These are phyloP conservation scores for Neofusicoccum ribis DNA, from an alignment of 2,329 filamentous ascomycete genomes.

Conservation along the genomic window DNA sequence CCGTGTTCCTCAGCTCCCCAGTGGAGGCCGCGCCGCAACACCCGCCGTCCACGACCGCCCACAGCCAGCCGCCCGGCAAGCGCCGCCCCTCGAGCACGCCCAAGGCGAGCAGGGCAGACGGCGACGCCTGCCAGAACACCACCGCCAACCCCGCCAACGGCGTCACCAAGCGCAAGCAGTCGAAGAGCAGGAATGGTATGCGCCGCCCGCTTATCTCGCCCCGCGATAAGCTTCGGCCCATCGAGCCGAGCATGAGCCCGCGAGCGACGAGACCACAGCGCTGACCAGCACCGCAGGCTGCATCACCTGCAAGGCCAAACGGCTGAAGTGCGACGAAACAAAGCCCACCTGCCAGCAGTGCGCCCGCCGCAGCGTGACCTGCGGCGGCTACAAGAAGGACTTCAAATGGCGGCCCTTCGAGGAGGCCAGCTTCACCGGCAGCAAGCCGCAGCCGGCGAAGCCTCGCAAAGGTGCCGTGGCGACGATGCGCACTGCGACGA, in stretches of 20 bases:
- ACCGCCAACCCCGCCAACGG: constrained; percentile 27
- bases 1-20: constrained; percentile 51
- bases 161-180: constrained; percentile 66
- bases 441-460: constrained; percentile 35
- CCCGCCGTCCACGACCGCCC: constrained; percentile 22
- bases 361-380: constrained; percentile 62
- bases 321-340: constrained; percentile 72
- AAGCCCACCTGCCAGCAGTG: constrained; percentile 70
- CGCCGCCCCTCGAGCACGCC: constrained; percentile 22
- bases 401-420: constrained; percentile 75
- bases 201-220: constrained; percentile 22
- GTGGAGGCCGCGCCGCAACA: constrained; percentile 24
- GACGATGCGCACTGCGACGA: neutral
- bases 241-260: constrained; percentile 17
- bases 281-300: constrained; percentile 54
- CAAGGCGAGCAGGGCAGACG: constrained; percentile 1
- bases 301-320: constrained; percentile 71
- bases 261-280: constrained; percentile 18
- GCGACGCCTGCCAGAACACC: neutral
- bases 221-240: constrained; percentile 23
- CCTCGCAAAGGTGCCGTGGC: constrained; percentile 14
- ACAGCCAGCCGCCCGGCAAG: constrained; percentile 28
- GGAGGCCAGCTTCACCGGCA: constrained; percentile 57
- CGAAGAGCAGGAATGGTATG: constrained; percentile 73
- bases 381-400: constrained; percentile 72